Conservation (phyloP, 352 stramenopile species). For the Saprolegnia diclina region DNA sequence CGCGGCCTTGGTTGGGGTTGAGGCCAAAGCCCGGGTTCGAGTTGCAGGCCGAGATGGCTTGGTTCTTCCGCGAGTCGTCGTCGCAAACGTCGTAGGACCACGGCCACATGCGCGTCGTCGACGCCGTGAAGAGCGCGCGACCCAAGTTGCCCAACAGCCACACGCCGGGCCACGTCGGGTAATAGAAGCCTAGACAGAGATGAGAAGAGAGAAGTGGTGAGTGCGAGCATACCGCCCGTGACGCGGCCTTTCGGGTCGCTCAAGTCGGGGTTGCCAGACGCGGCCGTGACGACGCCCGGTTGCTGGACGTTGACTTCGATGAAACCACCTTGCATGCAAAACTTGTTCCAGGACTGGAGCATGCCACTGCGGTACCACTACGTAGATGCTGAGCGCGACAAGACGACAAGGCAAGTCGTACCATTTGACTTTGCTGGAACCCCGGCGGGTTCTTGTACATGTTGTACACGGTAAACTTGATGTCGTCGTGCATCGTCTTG, state of each 20-base stretch:
- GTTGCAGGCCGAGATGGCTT: constrained; percentile 88
- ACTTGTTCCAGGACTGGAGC: constrained; percentile 93
- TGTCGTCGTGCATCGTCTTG: constrained; percentile 35
- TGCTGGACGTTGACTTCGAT: constrained; percentile 87
- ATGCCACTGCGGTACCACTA: constrained; percentile 71
- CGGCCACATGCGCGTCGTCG: constrained; percentile 91
- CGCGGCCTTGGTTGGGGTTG: constrained; percentile 82
- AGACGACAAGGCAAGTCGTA: not conserved
- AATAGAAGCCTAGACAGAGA: constrained; percentile 32
- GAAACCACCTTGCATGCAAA: constrained; percentile 88
- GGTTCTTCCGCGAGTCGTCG: constrained; percentile 26
- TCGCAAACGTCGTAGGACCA: constrained; percentile 91
- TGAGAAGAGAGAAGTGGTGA: constrained; percentile 29
- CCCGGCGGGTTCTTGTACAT: constrained; percentile 35
- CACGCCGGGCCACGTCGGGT: constrained; percentile 88
- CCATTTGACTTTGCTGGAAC: constrained; percentile 30
- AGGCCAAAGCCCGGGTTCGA: constrained; percentile 86
- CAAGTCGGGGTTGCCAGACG: constrained; percentile 45
- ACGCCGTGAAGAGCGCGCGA: constrained; percentile 87
- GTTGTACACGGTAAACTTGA: constrained; percentile 49
- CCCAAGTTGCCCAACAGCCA: constrained; percentile 94
- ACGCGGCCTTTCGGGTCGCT: constrained; percentile 32
- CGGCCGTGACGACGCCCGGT: constrained; percentile 60
- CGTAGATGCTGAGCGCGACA: not conserved
- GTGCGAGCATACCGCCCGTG: not conserved